A percentile compares a stretch with the other conserved stretches of the same genome.
phyloP scores from a whole-genome alignment of 2,329 filamentous ascomycete species.

The Raffaelea albimanens region DNA sequence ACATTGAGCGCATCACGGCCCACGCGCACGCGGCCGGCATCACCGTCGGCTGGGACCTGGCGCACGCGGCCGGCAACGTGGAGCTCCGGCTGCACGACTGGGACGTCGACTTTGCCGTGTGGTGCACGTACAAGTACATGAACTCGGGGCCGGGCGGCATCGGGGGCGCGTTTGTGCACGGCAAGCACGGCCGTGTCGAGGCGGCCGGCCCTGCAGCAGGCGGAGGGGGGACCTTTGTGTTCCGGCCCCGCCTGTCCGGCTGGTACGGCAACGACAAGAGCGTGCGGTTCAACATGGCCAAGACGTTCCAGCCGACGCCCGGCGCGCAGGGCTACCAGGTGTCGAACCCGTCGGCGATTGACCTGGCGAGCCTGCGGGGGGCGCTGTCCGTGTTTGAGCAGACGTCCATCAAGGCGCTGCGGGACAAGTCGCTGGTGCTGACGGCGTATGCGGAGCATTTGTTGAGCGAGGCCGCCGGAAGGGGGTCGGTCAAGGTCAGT shows the following conservation, averaged over 20 bases:
- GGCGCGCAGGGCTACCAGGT: constrained; percentile 77
- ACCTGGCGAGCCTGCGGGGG: constrained; percentile 65
- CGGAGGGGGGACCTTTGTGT: constrained; percentile 27
- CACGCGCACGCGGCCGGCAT: constrained; percentile 52
- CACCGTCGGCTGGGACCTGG: constrained; percentile 53
- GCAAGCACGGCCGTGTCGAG: constrained; percentile 56
- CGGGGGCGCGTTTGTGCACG: constrained; percentile 72
- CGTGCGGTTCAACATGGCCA: constrained; percentile 75
- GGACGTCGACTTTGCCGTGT: constrained; percentile 84
- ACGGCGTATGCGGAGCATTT: constrained; percentile 70
- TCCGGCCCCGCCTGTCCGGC: constrained; percentile 60
- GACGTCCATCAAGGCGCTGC: constrained; percentile 59
- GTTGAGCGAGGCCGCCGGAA: no score
- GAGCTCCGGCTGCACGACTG: constrained; percentile 73
- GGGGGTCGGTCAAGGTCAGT: constrained; percentile 22
- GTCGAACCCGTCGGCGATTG: constrained; percentile 74
- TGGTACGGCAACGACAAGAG: constrained; percentile 82
- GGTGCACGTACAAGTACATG: constrained; percentile 94
- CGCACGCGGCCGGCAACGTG: constrained; percentile 67
- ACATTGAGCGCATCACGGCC: constrained; percentile 70
- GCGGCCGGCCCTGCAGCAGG: constrained; percentile 24
- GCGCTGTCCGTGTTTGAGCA: constrained; percentile 65
- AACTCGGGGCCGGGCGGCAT: constrained; percentile 79
- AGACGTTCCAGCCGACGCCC: constrained; percentile 64
- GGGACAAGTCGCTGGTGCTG: constrained; percentile 61